Conservation (phyloP, 768 basidiomycete genomes). For the Naganishia randhawae region DNA sequence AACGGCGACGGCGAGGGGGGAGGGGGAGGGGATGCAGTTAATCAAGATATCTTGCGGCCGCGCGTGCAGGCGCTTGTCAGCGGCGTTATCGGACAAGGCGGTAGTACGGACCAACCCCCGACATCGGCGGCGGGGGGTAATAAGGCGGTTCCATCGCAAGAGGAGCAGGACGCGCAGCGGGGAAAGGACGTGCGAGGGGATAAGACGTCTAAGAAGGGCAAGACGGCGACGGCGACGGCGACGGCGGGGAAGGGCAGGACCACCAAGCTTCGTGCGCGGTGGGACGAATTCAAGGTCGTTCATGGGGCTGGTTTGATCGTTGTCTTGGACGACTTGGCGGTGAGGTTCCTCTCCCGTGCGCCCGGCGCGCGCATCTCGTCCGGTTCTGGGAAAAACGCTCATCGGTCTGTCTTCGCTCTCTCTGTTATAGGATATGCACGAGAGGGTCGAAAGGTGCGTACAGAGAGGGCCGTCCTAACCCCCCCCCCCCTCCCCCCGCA, state of each 20-base stretch:
- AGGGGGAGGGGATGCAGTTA: not conserved
- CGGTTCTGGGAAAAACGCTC: not conserved
- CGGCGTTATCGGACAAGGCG: not conserved
- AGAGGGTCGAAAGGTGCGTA: slow-evolving; percentile 33
- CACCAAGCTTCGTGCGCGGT: slow-evolving; percentile 20
- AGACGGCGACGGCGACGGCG: not conserved
- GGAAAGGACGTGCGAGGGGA: not conserved
- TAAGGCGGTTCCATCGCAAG: not conserved
- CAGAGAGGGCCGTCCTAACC: not conserved
- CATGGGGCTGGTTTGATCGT: slow-evolving; percentile 32
- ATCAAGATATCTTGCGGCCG: slow-evolving; percentile 7
- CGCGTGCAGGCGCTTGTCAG: slow-evolving; percentile 1
- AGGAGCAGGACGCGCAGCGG: not conserved
- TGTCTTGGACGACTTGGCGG: slow-evolving; percentile 33
- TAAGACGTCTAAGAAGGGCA: not conserved
- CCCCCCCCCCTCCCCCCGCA: not conserved
- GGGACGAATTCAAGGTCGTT: slow-evolving; percentile 26
- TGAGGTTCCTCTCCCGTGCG: too few species aligned
- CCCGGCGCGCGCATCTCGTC: too few species aligned
- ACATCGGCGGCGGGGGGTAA: not conserved
- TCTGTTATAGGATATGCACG: slow-evolving; percentile 31
- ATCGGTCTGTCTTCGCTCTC: not conserved
- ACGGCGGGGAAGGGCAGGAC: slow-evolving; percentile 4
- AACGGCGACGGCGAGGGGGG: not conserved
- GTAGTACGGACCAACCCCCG: not conserved